A percentile compares a stretch with the other conserved stretches of the same genome.
Conservation (phyloP, 345 rosid genomes). For the Turritis glabra region DNA sequence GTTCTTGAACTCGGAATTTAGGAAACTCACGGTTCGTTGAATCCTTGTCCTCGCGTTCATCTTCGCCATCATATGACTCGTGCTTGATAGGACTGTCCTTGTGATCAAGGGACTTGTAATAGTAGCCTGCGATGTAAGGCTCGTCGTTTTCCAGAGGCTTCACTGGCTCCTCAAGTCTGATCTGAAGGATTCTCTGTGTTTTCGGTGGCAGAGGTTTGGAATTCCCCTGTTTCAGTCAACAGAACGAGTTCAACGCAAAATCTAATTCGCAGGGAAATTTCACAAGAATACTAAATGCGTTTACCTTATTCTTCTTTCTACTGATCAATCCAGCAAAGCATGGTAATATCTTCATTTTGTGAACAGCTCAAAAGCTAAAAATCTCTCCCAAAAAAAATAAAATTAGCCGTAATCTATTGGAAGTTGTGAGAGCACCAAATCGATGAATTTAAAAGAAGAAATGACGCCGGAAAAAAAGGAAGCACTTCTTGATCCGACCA, state of each 20-base stretch:
- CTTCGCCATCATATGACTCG: conserved; percentile 64
- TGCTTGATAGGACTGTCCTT: conserved; percentile 36
- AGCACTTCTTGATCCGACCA: conserved; percentile 47
- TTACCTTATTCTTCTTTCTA: conserved; percentile 56
- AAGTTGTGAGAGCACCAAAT: conserved; percentile 53
- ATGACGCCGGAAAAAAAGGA: conserved; percentile 46
- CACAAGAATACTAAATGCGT: background rate
- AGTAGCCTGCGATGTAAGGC: conserved; percentile 31
- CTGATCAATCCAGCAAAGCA: conserved; percentile 45
- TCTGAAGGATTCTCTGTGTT: conserved; percentile 46
- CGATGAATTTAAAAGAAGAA: conserved; percentile 19
- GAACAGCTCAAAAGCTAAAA: background rate
- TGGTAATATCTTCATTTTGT: conserved; percentile 49
- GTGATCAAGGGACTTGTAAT: conserved; percentile 37
- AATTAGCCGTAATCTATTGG: conserved; percentile 82
- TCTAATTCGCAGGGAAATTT: background rate
- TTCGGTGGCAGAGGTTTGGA: conserved; percentile 36
- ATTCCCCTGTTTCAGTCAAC: conserved; percentile 39
- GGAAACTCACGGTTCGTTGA: conserved; percentile 64
- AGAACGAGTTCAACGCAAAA: background rate
- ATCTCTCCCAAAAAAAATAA: background rate
- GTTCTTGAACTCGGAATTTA: conserved; percentile 52
- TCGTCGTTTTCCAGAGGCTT: conserved; percentile 54
- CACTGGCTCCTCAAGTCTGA: conserved; percentile 54
- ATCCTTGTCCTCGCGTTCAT: conserved; percentile 62